Conservation (phyloP, 441 rosid species). For the Jatropha podagrica region DNA sequence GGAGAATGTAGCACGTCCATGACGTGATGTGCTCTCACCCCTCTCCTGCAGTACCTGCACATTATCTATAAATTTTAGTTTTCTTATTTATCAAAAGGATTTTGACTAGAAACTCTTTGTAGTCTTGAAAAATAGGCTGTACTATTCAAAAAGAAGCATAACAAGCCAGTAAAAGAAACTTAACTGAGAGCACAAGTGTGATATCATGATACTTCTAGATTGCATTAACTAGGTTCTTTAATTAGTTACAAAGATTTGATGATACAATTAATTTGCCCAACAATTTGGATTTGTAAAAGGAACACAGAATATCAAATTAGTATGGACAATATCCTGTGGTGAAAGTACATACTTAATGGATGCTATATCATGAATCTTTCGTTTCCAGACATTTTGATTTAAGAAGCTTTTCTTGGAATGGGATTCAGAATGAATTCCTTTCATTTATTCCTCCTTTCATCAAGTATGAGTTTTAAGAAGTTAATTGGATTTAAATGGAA, state of each 20-base stretch:
- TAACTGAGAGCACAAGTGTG: background rate
- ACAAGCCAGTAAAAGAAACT: background rate
- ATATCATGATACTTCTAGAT: constrained; percentile 2
- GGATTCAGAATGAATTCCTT: background rate
- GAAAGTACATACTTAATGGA: background rate
- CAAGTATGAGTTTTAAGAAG: constrained; percentile 12
- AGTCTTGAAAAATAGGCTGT: constrained; percentile 9
- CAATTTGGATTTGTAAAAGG: background rate
- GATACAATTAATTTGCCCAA: background rate
- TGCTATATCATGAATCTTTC: background rate
- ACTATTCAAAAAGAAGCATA: background rate
- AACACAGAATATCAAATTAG: background rate
- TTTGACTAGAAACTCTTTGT: background rate
- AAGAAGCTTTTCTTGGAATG: constrained; percentile 14
- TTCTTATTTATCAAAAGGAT: constrained; percentile 20
- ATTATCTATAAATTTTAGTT: constrained; percentile 26
- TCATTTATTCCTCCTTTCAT: constrained; percentile 10
- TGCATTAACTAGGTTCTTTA: constrained; percentile 7
- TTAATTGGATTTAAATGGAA: constrained; percentile 21
- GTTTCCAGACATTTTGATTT: constrained; percentile 11
- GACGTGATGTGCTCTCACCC: constrained; percentile 98
- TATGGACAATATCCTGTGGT: background rate
- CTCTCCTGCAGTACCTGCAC: constrained; percentile 97
- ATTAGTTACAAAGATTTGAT: constrained; percentile 13
- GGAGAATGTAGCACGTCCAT: constrained; percentile 99